Percentiles rank a stretch among this genome's conserved stretches.
Evolutionary conservation across 2,329 filamentous ascomycete genomes (phyloP).

Genomic region (Neofusicoccum sp.): DNA sequence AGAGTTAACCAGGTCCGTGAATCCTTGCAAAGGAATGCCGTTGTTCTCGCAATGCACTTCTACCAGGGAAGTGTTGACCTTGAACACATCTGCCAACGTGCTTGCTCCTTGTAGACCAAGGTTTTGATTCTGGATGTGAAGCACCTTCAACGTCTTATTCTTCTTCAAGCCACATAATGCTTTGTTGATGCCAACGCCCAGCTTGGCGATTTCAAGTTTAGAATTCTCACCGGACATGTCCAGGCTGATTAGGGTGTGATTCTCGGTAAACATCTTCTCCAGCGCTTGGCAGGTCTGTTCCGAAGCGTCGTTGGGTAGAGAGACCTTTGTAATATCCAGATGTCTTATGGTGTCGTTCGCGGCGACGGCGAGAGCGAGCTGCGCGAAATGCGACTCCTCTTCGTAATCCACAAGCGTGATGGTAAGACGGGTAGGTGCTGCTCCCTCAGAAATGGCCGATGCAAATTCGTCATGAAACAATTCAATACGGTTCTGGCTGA

Average conservation of each 20-base stretch:
- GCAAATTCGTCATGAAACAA: slow-evolving; percentile 53
- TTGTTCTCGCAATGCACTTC: slow-evolving; percentile 72
- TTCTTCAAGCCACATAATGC: slow-evolving; percentile 63
- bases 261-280: slow-evolving; percentile 64
- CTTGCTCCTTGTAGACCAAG: slow-evolving; percentile 68
- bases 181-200: slow-evolving; percentile 66
- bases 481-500: slow-evolving; percentile 62
- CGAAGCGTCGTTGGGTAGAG: slow-evolving; percentile 66
- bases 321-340: slow-evolving; percentile 68
- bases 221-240: slow-evolving; percentile 72
- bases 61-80: slow-evolving; percentile 60
- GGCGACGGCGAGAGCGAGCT: slow-evolving; percentile 61
- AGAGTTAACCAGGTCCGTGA: slow-evolving; percentile 67
- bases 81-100: slow-evolving; percentile 66
- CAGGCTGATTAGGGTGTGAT: slow-evolving; percentile 63
- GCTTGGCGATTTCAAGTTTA: slow-evolving; percentile 66
- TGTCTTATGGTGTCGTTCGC: slow-evolving; percentile 62
- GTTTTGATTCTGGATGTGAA: slow-evolving; percentile 67
- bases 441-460: slow-evolving; percentile 50
- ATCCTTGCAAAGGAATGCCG: slow-evolving; percentile 67
- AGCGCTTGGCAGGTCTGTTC: slow-evolving; percentile 65
- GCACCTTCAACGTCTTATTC: slow-evolving; percentile 60
- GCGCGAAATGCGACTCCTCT: slow-evolving; percentile 62
- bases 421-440: slow-evolving; percentile 62
- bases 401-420: slow-evolving; percentile 69